phyloP scores from a whole-genome alignment of 495 filamentous ascomycete species.

The Aspergillus sparsus region DNA sequence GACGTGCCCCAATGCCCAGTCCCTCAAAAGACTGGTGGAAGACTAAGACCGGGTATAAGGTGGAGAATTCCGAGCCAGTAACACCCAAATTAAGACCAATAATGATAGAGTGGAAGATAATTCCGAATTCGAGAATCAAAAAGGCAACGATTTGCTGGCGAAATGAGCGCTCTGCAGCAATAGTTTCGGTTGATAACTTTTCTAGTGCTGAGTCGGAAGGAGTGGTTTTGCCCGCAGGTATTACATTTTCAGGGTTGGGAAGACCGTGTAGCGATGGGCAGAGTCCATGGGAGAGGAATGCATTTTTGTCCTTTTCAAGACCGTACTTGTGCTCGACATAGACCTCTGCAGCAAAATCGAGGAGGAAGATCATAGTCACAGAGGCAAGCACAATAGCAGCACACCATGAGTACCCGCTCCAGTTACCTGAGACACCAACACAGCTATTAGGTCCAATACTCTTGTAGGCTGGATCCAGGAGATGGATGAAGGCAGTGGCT shows the following conservation, averaged over 20 bases:
- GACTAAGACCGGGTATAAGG: conserved; percentile 12
- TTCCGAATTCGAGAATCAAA: conserved; percentile 17
- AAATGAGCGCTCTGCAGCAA: conserved; percentile 4
- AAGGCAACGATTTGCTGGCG: conserved; percentile 15
- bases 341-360: conserved; percentile 50
- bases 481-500: conserved; percentile 65
- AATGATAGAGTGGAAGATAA: conserved; percentile 20
- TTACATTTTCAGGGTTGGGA: neutral
- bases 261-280: neutral
- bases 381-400: conserved; percentile 43
- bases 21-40: conserved; percentile 19
- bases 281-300: neutral
- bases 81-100: conserved; percentile 15
- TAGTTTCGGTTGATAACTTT: neutral
- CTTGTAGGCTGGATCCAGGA: conserved; percentile 56
- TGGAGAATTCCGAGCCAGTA: conserved; percentile 13
- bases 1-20: conserved; percentile 11
- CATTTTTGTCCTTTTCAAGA: conserved; percentile 18
- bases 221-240: neutral
- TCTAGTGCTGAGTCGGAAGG: conserved; percentile 1
- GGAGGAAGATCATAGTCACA: conserved; percentile 40
- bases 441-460: conserved; percentile 55
- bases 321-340: conserved; percentile 56
- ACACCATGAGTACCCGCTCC: conserved; percentile 48
- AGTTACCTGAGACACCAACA: conserved; percentile 55